These are phyloP conservation scores for Kodamaea suecica DNA, from an alignment of 1,139 yeast genomes.

Conservation along the genomic window DNA sequence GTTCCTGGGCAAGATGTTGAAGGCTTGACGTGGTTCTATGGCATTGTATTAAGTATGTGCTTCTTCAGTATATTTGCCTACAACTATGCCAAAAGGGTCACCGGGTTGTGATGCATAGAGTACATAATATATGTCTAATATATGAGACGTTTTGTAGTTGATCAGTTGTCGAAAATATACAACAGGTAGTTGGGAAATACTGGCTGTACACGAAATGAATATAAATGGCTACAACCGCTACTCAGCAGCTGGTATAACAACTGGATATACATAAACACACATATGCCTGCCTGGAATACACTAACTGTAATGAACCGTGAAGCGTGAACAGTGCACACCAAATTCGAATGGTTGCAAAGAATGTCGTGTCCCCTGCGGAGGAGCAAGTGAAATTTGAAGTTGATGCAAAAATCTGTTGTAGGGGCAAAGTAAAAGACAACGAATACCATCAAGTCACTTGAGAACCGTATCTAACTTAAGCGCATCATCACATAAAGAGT, in stretches of 20 bases:
- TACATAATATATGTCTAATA: background rate
- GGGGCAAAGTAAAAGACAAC: conserved; percentile 2
- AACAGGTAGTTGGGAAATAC: too few species aligned
- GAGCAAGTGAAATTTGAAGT: background rate
- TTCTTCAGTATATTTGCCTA: conserved; percentile 41
- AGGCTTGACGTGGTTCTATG: conserved; percentile 78
- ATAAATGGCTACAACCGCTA: too few species aligned
- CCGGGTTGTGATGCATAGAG: conserved; percentile 33
- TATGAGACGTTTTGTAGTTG: too few species aligned
- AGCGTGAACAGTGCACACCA: too few species aligned
- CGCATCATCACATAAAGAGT: too few species aligned
- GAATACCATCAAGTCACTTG: background rate
- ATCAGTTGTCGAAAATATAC: too few species aligned
- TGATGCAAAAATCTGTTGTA: too few species aligned
- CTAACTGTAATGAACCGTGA: too few species aligned
- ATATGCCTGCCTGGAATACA: too few species aligned
- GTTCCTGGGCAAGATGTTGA: conserved; percentile 88
- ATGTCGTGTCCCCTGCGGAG: background rate
- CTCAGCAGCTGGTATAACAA: too few species aligned
- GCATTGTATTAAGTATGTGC: conserved; percentile 33
- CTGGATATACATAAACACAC: too few species aligned
- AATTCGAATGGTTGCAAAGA: conserved; percentile 3
- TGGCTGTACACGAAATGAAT: too few species aligned
- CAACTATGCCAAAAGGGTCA: conserved; percentile 41
- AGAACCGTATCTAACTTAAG: background rate